These are phyloP conservation scores for Borovskyia barvae DNA, from an alignment of 208 protist genomes.

Conservation along the genomic window DNA sequence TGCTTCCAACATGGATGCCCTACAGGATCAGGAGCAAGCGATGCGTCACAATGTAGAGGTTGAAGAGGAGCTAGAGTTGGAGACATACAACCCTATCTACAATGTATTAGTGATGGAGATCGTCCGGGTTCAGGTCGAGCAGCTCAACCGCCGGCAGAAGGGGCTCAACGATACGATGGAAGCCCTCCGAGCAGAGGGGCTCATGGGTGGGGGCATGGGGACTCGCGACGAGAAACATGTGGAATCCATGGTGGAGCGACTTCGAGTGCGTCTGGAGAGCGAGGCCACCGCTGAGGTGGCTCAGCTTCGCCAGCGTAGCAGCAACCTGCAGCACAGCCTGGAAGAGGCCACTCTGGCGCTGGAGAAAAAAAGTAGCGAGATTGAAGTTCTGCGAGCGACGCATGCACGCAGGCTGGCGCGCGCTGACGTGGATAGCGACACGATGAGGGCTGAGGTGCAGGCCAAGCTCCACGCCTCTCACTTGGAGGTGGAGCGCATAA, in stretches of 20 bases:
- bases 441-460: slow-evolving; percentile 55
- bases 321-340: slow-evolving; percentile 42
- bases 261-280: slow-evolving; percentile 40
- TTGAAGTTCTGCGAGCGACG: slow-evolving; percentile 57
- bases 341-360: slow-evolving; percentile 54
- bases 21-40: slow-evolving; percentile 37
- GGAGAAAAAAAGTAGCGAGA: slow-evolving; percentile 53
- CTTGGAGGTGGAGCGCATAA: slow-evolving; percentile 74
- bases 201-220: slow-evolving; percentile 23
- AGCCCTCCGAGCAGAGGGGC: slow-evolving; percentile 34
- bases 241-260: slow-evolving; percentile 35
- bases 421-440: slow-evolving; percentile 67
- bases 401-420: slow-evolving; percentile 51
- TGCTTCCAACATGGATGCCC: slow-evolving; percentile 14
- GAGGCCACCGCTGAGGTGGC: slow-evolving; percentile 51
- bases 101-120: slow-evolving; percentile 74
- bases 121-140: slow-evolving; percentile 50
- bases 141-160: slow-evolving; percentile 63
- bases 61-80: slow-evolving; percentile 54
- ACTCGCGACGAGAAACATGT: slow-evolving; percentile 19
- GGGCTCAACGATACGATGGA: slow-evolving; percentile 60
- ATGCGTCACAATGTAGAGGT: slow-evolving; percentile 33
- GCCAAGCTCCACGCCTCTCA: slow-evolving; percentile 35
- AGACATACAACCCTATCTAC: slow-evolving; percentile 52
- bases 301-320: slow-evolving; percentile 41